Evolutionary conservation across 306 rosid genomes (phyloP), one percentile per base, ranked within the genome.

Genomic region (Gastrolobium villosum): DNA sequence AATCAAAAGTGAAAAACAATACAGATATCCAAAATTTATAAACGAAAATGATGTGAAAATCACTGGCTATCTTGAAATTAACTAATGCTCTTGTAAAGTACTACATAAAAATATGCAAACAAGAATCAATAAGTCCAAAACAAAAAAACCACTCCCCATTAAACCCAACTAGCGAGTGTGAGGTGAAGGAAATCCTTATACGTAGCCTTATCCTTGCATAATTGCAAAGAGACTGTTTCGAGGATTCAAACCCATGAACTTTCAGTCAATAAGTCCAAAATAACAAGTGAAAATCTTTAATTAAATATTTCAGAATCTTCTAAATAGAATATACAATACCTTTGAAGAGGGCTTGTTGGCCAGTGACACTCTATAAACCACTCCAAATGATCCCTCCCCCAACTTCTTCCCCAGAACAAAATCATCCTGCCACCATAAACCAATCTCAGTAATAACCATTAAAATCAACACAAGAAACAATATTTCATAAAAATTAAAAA

Each of bases 351-450:
- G 82, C 77, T 90, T 90, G 76, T 90, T 92, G 60, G 97, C 82
- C 81, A 75, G 82, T 41, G 99, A 78, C 68, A 46, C 97, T 83
- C 85, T 87, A 66, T 94, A 94, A 64, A 94, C 99, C 65, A 88
- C 92, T 57, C 99, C 99, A 87, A 94, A 94, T 34, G 97, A 93
- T 73, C 99, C 99, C 79, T 92, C 99, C 8, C 99, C 97, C 81
- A 94, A 81, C 86, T 95, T 95, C 86, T 91, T 92, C 70, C 98
- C 97, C 63, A 95, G 77, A 79, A 92, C 88, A 88, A 91, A 89
- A 87, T 91, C 99, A 88, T 91, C 96, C 97, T 92, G 86, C 70
- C 69, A 83, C 81, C 67, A 31, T 34, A 84, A 70, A 71, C 54
- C 80, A 84, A 50, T 62, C 53, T 68, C 31, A 68, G 13, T 4